Base-by-base conservation (phyloP, 1,284 basidiomycete genomes). In the Trichosporon inkin region DNA sequence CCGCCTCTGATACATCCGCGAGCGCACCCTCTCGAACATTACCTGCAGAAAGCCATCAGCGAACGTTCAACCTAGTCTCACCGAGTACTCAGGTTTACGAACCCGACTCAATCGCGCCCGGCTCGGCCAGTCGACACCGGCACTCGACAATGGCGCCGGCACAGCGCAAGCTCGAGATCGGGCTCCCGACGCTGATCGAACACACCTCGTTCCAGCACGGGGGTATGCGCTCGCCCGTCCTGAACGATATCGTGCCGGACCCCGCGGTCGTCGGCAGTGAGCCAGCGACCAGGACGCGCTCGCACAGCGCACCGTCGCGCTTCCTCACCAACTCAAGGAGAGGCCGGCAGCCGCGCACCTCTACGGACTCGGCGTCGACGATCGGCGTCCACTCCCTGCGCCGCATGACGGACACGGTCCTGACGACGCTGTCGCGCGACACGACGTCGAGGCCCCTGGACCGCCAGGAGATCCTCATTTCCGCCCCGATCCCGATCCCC, bases 161-260 rank as follows among this genome's bases (percentile, higher is more conserved):
- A 2, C 10, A 32, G 28, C 44, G 44, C 1, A 49, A 32, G 19
- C 24, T 49, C 3, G 44, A 49, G 24, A 49, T 49, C 28, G 24
- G 22, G 28, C 44, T 49, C 22, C 44, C 44, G 44, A 49, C 44
- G 16, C 44, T 49, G 3, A 49, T 49, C 16, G 44, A 49, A 14
- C 44, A 49, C 44, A 49, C 44, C 44, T 49, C 44, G 22, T 49
- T 49, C 44, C 13, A 49, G 17, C 44, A 49, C 7, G 44, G 28
- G 44, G 44, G 44, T 14, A 49, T 24, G 14, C 44, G 16, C 16
- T n/a, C 24, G 14, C 24, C 44, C 2, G 44, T 28, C 22, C 28
- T 49, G 14, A 22, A 24, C 16, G 44, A 49, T 22, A 49, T 49
- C 24, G 44, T 49, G 2, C 44, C 44, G 11, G 22, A 22, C 2